Evolutionary conservation across 2,329 filamentous ascomycete genomes (phyloP), one percentile per base, ranked within the genome.

Genomic region (Venturia pyrina): DNA sequence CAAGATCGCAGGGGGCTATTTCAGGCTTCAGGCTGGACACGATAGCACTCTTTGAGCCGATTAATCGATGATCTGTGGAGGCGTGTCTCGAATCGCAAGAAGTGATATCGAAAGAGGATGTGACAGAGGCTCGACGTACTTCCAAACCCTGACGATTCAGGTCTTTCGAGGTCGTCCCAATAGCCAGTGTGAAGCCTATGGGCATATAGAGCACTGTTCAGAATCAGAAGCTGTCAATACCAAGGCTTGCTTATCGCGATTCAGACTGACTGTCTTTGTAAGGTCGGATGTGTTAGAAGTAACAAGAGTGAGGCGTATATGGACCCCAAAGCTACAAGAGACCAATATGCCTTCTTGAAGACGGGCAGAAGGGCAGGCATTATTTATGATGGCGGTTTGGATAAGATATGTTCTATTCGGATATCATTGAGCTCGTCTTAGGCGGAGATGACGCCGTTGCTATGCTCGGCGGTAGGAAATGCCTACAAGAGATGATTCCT

Each of bases 91-190:
- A 28, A 2, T 28, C 28, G 28, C 28, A 28, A 28, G 28, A 28
- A 28, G 28, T 28, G 28, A 28, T 28, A 4, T 3, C 11, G 34
- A 7, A 40, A 40, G 37, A 40, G 37, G 37, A 40, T 7, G 7
- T 40, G 37, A 40, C 37, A 11, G 5, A 28, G 21, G 21, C 21
- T 24, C 61, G 34, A 44, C 82, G 73, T 76, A 93, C 90, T 89
- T 65, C 90, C 86, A 75, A 96, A 97, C 0, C 93, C 93, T 82
- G 91, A 96, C 69, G 84, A 83, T 73, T 96, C 89, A 0, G 92
- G 90, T 67, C 87, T 81, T 68, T 91, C 85, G 56, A 93, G 75
- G 73, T 96, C 85, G 69, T 88, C 82, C 84, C 86, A 92, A 74
- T 83, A 85, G 3, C 85, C 81, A 2, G 87, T 88, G 69, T 91